Conservation (phyloP, 805 yeast species). For the Hermanozyma aechmeae region DNA sequence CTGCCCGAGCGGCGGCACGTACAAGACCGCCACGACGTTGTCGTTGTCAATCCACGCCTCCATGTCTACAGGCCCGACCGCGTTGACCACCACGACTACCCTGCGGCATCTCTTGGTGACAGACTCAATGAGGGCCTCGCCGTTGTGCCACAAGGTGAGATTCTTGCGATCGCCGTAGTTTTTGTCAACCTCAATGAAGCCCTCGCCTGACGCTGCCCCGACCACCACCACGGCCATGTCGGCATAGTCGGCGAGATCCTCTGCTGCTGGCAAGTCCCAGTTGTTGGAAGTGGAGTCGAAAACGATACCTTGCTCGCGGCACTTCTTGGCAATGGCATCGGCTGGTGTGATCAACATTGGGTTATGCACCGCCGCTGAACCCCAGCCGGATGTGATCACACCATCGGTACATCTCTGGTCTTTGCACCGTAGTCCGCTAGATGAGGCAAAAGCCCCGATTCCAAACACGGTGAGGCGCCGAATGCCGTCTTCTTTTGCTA, state of each 20-base stretch:
- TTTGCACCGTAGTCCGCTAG: slow-evolving; percentile 43
- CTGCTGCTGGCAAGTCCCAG: slow-evolving; percentile 36
- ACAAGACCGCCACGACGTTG: slow-evolving; percentile 49
- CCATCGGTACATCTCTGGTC: slow-evolving; percentile 48
- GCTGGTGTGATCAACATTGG: slow-evolving; percentile 51
- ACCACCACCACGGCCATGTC: slow-evolving; percentile 50
- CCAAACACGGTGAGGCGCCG: slow-evolving; percentile 41
- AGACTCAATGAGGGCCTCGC: slow-evolving; percentile 41
- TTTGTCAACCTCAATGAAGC: slow-evolving; percentile 46
- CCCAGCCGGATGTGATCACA: slow-evolving; percentile 53
- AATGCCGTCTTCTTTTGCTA: slow-evolving; percentile 32
- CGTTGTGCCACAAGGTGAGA: slow-evolving; percentile 46
- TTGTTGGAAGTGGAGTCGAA: slow-evolving; percentile 37
- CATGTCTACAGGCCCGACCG: slow-evolving; percentile 54
- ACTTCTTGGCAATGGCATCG: slow-evolving; percentile 43
- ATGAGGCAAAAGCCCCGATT: slow-evolving; percentile 40
- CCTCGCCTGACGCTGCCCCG: slow-evolving; percentile 50
- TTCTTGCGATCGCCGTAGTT: slow-evolving; percentile 53
- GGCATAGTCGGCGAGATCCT: slow-evolving; percentile 37
- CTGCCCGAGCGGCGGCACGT: slow-evolving; percentile 50
- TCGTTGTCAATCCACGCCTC: slow-evolving; percentile 50
- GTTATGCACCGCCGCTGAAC: slow-evolving; percentile 50
- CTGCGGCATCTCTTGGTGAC: slow-evolving; percentile 43
- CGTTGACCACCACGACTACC: slow-evolving; percentile 49
- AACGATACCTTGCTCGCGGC: slow-evolving; percentile 35